Evolutionary conservation across 2,329 filamentous ascomycete species (phyloP).

Genomic region (Fusarium sp.): DNA sequence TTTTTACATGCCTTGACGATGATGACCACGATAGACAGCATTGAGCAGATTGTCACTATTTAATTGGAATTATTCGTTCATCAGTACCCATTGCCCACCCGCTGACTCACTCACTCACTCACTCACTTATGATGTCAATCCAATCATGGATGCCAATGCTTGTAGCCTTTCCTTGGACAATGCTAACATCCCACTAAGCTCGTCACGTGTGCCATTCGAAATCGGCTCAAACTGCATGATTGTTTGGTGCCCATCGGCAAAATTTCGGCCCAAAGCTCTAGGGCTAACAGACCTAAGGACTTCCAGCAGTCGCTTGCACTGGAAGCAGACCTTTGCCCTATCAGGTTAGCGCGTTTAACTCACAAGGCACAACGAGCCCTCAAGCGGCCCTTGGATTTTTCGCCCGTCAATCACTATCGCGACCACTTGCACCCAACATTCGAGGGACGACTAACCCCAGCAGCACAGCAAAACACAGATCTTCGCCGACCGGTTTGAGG

Average conservation of each 20-base stretch:
- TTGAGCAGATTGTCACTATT: conserved; percentile 33
- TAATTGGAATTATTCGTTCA: conserved; percentile 8
- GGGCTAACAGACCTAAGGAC: conserved; percentile 60
- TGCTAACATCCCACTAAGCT: not conserved
- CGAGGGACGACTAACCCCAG: conserved; percentile 59
- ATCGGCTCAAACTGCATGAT: not conserved
- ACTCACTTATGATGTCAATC: conserved; percentile 5
- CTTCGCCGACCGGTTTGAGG: conserved; percentile 56
- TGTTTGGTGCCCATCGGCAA: conserved; percentile 44
- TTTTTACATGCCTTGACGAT: conserved; percentile 43
- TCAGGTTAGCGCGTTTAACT: conserved; percentile 52
- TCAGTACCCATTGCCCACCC: not conserved
- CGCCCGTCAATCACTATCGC: conserved; percentile 56
- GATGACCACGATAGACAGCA: conserved; percentile 46
- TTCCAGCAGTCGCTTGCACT: conserved; percentile 53
- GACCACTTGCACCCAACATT: conserved; percentile 57
- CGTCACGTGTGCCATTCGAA: conserved; percentile 28
- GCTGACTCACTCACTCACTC: not conserved
- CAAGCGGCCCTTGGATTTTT: conserved; percentile 59
- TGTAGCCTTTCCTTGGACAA: not conserved
- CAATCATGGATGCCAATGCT: not conserved
- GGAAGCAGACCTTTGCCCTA: conserved; percentile 49
- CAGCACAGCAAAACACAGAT: conserved; percentile 56
- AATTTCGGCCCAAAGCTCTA: conserved; percentile 51
- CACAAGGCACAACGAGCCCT: conserved; percentile 58